Conservation (phyloP, 495 filamentous ascomycete genomes). For the Tuber magnatum region DNA sequence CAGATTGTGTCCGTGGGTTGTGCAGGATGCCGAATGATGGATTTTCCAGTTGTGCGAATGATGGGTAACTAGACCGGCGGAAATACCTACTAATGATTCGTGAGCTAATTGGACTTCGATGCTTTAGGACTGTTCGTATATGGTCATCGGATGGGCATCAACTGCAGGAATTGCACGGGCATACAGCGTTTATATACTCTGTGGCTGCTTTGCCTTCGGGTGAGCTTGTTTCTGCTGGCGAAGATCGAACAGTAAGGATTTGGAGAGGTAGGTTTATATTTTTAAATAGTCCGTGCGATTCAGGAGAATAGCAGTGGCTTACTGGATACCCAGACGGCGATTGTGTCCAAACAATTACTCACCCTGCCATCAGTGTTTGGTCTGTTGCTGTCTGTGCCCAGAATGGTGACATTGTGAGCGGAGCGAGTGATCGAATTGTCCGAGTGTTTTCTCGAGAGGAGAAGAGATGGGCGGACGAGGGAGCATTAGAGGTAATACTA, state of each 20-base stretch:
- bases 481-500: conserved; percentile 44
- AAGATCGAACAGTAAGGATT: conserved; percentile 84
- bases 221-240: conserved; percentile 82
- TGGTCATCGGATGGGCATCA: conserved; percentile 71
- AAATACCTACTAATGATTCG: background rate
- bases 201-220: conserved; percentile 69
- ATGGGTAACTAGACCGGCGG: conserved; percentile 26
- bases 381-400: conserved; percentile 68
- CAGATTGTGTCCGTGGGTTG: conserved; percentile 76
- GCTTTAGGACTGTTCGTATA: conserved; percentile 54
- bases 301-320: background rate
- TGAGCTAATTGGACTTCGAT: conserved; percentile 19
- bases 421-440: conserved; percentile 80
- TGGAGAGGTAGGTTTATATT: conserved; percentile 57
- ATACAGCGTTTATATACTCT: conserved; percentile 94
- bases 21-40: conserved; percentile 64
- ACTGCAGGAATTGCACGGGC: conserved; percentile 69
- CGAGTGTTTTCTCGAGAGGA: conserved; percentile 72
- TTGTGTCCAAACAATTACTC: conserved; percentile 92
- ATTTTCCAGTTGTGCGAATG: conserved; percentile 41
- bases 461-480: conserved; percentile 59
- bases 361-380: conserved; percentile 97
- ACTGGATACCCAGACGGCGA: conserved; percentile 42
- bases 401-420: conserved; percentile 85
- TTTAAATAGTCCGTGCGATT: background rate